Evolutionary conservation across 345 rosid species (phyloP), one percentile per base, ranked within the genome.

Genomic region (Diplotaxis tenuifolia): DNA sequence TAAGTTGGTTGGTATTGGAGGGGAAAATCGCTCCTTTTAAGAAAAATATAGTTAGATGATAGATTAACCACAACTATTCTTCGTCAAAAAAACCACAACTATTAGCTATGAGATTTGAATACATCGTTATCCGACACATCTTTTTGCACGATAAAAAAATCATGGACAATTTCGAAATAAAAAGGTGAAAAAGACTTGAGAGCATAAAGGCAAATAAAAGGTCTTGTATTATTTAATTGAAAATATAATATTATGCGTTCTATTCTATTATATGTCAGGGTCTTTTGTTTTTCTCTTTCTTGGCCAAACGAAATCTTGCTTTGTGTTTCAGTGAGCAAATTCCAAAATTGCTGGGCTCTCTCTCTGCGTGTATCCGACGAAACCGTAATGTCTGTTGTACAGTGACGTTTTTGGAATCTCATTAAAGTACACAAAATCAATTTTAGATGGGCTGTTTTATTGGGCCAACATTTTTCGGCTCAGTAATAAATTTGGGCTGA

Each of bases 141-240:
- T 65, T 66, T 67, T 47, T 15, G 61, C 61, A 66, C 49, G 20
- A 58, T 47, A 19, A 6, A 19, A 45, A 9, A 67, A 66, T 25
- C 29, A 59, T 67, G 27, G n/a, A 22, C 53, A 59, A 52, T 67
- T 16, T 68, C 19, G 55, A 67, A 23, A 60, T 50, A 2, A 23
- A 36, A 58, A 67, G 68, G 49, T 50, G 78, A 60, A 58, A 75
- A 54, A 52, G 78, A 67, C 62, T 5, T 3, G 45, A 67, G 56
- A 34, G 23, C 73, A 67, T 34, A 67, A 50, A 74, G 62, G 61
- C 42, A 16, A 42, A n/a, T 54, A 65, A 55, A 62, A 50, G 25
- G 68, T 61, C 32, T 28, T 6, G 16, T 15, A 16, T 57, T 22
- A 55, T 9, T 42, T 14, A n/a, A 40, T 36, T 12, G 14, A 25